Evolutionary conservation across 306 rosid genomes (phyloP).

Genomic region (Ceratonia siliqua): DNA sequence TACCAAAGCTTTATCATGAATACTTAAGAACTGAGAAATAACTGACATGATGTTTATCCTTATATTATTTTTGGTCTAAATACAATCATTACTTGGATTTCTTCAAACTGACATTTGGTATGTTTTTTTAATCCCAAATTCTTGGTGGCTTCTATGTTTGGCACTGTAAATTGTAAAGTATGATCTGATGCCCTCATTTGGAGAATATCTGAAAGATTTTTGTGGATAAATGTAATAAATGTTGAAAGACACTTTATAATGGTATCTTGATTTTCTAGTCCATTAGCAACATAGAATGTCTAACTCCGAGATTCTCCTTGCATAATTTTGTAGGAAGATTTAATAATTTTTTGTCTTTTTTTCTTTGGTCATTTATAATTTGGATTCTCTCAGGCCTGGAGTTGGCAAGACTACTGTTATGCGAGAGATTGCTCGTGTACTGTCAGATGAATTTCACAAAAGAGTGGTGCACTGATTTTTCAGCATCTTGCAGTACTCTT

Average conservation of each 20-base stretch:
- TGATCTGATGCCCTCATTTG: background rate
- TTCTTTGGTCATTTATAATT: background rate
- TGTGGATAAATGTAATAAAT: background rate
- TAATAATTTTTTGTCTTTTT: conserved; percentile 20
- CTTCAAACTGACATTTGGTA: background rate
- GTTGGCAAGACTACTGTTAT: conserved; percentile 77
- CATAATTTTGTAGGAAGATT: background rate
- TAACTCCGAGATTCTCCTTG: background rate
- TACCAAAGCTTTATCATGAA: background rate
- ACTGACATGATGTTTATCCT: conserved; percentile 3
- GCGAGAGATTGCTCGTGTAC: conserved; percentile 68
- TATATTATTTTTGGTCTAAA: background rate
- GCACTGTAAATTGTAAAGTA: conserved; percentile 6
- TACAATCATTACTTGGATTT: background rate
- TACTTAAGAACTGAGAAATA: background rate
- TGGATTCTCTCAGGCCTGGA: conserved; percentile 60
- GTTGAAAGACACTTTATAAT: conserved; percentile 10
- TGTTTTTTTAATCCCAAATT: conserved; percentile 1
- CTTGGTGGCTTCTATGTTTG: conserved; percentile 18
- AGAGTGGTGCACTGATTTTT: conserved; percentile 61
- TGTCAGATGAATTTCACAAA: conserved; percentile 66
- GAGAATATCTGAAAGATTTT: background rate
- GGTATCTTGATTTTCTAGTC: conserved; percentile 1
- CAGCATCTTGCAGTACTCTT: conserved; percentile 4
- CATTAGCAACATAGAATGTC: background rate